A percentile compares a stretch with the other conserved stretches of the same genome.
Evolutionary conservation across 129 eudicot genomes (phyloP).

Genomic region (Mikania micrantha): DNA sequence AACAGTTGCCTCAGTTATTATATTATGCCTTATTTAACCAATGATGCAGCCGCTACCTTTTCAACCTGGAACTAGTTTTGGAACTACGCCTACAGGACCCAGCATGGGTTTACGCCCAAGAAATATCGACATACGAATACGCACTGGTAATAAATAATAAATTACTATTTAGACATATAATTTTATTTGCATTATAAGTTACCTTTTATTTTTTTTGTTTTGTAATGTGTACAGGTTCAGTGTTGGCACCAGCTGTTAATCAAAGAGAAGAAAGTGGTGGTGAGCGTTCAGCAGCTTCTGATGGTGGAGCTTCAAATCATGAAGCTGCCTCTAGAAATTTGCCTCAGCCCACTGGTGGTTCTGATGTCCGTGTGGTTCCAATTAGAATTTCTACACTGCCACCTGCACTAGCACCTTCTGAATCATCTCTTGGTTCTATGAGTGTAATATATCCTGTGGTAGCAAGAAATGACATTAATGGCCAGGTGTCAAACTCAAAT

Average conservation of each 20-base stretch:
- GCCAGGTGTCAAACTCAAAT: conserved; percentile 33
- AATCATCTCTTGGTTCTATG: conserved; percentile 45
- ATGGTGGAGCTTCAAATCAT: conserved; percentile 24
- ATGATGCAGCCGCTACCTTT: conserved; percentile 61
- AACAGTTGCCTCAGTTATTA: not conserved
- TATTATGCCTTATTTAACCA: not conserved
- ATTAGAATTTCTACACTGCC: conserved; percentile 61
- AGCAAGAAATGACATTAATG: conserved; percentile 44
- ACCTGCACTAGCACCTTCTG: conserved; percentile 44
- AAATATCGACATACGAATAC: conserved; percentile 83
- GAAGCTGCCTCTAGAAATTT: conserved; percentile 29
- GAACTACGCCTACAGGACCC: conserved; percentile 44
- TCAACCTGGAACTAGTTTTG: conserved; percentile 70
- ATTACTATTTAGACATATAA: not conserved
- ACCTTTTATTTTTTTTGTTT: not conserved
- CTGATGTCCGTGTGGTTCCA: conserved; percentile 63
- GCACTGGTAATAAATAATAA: conserved; percentile 39
- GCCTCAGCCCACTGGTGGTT: conserved; percentile 30
- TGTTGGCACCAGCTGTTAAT: conserved; percentile 36
- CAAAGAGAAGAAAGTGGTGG: conserved; percentile 49
- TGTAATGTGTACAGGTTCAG: conserved; percentile 27
- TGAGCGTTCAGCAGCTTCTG: conserved; percentile 38
- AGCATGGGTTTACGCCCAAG: conserved; percentile 60
- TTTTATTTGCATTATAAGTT: not conserved
- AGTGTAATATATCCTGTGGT: conserved; percentile 63